A percentile compares a stretch with the other conserved stretches of the same genome.
phyloP scores from a whole-genome alignment of 2,329 filamentous ascomycete genomes.

The Achaetomium macrosporum region DNA sequence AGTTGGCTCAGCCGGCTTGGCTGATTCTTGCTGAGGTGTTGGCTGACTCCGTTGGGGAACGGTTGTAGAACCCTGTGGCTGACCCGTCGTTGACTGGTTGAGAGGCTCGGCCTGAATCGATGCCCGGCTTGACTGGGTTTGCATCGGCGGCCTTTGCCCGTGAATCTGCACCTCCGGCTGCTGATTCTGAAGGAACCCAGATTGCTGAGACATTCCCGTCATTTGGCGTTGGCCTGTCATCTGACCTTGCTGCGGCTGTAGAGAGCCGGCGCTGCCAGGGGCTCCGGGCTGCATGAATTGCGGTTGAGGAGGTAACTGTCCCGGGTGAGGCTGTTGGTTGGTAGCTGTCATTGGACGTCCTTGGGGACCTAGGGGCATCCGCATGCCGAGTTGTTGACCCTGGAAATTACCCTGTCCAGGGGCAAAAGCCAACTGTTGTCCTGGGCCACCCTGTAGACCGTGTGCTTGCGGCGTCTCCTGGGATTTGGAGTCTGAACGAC shows the following conservation, averaged over 20 bases:
- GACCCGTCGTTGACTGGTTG: background rate
- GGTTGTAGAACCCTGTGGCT: constrained; percentile 6
- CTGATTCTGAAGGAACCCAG: background rate
- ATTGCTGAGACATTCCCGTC: constrained; percentile 3
- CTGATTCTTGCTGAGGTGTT: constrained; percentile 7
- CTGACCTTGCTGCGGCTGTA: constrained; percentile 8
- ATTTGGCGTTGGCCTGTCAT: constrained; percentile 3
- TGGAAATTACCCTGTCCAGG: constrained; percentile 13
- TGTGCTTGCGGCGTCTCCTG: constrained; percentile 14
- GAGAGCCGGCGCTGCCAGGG: constrained; percentile 2
- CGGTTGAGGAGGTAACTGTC: constrained; percentile 15
- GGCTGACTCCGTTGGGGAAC: constrained; percentile 9
- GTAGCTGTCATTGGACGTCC: constrained; percentile 16
- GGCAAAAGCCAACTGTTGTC: constrained; percentile 8
- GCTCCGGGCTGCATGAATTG: constrained; percentile 9
- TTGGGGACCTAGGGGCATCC: constrained; percentile 18
- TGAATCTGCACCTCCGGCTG: background rate
- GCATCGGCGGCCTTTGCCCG: constrained; percentile 4
- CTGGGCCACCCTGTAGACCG: constrained; percentile 1
- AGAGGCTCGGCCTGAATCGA: constrained; percentile 5
- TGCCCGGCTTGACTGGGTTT: constrained; percentile 7
- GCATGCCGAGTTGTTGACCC: constrained; percentile 18
- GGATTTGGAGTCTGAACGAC: constrained; percentile 15
- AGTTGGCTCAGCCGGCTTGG: constrained; percentile 9
- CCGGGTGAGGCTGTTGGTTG: constrained; percentile 14